Base-by-base conservation (phyloP, 2,329 filamentous ascomycete species). In the Colletotrichum sp. region DNA sequence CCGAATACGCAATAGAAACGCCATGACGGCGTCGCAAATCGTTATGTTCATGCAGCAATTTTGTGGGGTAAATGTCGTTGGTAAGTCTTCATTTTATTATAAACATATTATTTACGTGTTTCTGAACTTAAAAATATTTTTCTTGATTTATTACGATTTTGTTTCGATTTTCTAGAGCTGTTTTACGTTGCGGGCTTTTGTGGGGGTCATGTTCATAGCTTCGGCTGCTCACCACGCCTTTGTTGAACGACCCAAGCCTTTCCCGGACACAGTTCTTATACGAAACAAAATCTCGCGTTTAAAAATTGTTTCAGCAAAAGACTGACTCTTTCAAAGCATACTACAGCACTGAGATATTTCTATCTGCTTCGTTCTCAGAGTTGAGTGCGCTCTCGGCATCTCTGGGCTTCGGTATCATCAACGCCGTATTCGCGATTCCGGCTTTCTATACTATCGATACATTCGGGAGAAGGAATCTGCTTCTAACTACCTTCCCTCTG, bases 361-460 rank as follows among this genome's bases (percentile, higher is more conserved):
- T 88, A 4, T 83, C 91, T 0, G 90, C 89, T 5, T 86, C 89
- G 2, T 90, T 92, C 72, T 83, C 83, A 12, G 85, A 88, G 30
- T 85, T 89, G 6, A 82, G 83, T 7, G 91, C 92, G 2, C 86
- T 94, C 3, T 84, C 88, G 8, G 91, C 91, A 1, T 93, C 91
- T 0, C 88, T 93, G 75, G 92, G 92, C 1, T 93, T 91, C 66
- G 92, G 92, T 3, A 84, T 92, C 66, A 89, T 93, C 80, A 93
- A 94, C 81, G 93, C 90, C 84, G 81, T 93, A 44, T 93, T 93
- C 77, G 91, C 92, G 1, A 85, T 93, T 15, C 91, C 91, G 0
- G 92, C 91, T 5, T 84, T 93, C 63, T 92, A 91, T 81, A 93
- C 92, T 8, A 94, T 94, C 77, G 93, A 95, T 80, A 93, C 90